A percentile compares a stretch with the other conserved stretches of the same genome.
These are phyloP conservation scores for Candida takata DNA, from an alignment of 805 yeast species.

Conservation along the genomic window DNA sequence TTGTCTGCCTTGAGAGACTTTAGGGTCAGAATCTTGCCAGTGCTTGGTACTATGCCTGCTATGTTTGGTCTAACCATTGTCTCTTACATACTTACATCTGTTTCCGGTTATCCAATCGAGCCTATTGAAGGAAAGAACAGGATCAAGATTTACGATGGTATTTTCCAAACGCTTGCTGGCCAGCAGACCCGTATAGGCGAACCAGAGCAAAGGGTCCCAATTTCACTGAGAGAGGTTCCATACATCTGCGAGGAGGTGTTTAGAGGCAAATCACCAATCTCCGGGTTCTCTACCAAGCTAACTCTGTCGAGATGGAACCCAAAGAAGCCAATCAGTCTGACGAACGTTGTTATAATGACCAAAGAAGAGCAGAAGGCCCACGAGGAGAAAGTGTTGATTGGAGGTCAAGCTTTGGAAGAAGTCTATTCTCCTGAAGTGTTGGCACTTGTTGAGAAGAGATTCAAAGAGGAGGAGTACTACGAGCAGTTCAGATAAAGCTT, in stretches of 20 bases:
- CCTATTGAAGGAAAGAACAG: slow-evolving; percentile 89
- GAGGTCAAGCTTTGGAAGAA: slow-evolving; percentile 53
- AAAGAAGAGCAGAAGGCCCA: slow-evolving; percentile 80
- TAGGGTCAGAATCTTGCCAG: slow-evolving; percentile 92
- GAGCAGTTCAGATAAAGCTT: slow-evolving; percentile 44
- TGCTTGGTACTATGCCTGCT: slow-evolving; percentile 94
- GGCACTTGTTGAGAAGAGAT: slow-evolving; percentile 51
- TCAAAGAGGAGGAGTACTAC: slow-evolving; percentile 70
- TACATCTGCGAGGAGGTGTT: slow-evolving; percentile 88
- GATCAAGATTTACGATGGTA: slow-evolving; percentile 75
- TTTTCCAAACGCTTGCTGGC: slow-evolving; percentile 76
- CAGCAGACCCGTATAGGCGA: slow-evolving; percentile 78
- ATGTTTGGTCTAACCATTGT: slow-evolving; percentile 90
- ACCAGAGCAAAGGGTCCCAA: slow-evolving; percentile 67
- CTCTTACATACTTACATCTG: slow-evolving; percentile 67
- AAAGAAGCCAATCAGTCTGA: slow-evolving; percentile 50
- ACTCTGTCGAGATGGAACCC: slow-evolving; percentile 86
- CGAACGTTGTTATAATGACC: slow-evolving; percentile 82
- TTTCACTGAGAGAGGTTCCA: slow-evolving; percentile 63
- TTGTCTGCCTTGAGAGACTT: slow-evolving; percentile 82
- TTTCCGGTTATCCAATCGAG: slow-evolving; percentile 86
- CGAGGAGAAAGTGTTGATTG: slow-evolving; percentile 66
- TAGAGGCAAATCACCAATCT: slow-evolving; percentile 85
- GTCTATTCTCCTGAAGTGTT: slow-evolving; percentile 60
- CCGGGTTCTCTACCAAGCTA: slow-evolving; percentile 73